Conservation (phyloP, 371 early-diverging fungal genomes). For the Mucor plumbeus region DNA sequence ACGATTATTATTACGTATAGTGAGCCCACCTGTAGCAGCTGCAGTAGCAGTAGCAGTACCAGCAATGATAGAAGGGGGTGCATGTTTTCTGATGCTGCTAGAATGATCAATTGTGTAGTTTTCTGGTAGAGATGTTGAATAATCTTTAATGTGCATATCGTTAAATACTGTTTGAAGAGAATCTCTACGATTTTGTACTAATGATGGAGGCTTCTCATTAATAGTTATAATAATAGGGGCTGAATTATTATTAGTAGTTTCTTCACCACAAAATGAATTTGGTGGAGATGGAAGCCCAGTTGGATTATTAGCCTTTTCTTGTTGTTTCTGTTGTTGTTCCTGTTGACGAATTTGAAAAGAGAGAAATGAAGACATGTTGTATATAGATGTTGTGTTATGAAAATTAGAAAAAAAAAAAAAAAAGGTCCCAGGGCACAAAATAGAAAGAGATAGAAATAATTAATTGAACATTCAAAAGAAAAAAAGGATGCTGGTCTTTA, state of each 20-base stretch:
- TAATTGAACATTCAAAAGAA: neutral
- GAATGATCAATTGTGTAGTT: constrained; percentile 58
- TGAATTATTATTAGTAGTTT: constrained; percentile 18
- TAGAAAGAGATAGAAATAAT: constrained; percentile 3
- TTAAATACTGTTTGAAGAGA: constrained; percentile 48
- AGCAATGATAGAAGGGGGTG: constrained; percentile 12
- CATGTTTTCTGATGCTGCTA: neutral
- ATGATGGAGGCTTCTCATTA: neutral
- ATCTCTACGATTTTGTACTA: constrained; percentile 32
- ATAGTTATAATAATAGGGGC: neutral
- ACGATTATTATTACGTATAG: constrained; percentile 35
- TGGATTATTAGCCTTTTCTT: neutral
- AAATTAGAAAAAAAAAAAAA: neutral
- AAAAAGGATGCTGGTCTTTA: neutral
- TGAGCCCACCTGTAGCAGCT: constrained; percentile 45
- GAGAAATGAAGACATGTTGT: constrained; percentile 51
- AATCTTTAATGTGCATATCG: constrained; percentile 41
- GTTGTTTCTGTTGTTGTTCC: constrained; percentile 25
- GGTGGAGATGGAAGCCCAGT: constrained; percentile 53
- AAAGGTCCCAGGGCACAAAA: constrained; percentile 17
- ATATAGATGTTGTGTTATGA: neutral
- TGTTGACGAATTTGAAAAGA: constrained; percentile 51
- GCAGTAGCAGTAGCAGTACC: constrained; percentile 34
- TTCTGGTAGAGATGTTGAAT: constrained; percentile 48
- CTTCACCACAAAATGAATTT: constrained; percentile 55